These are phyloP conservation scores for Amaranthus tricolor DNA, from an alignment of 179 eudicot genomes.

Conservation along the genomic window DNA sequence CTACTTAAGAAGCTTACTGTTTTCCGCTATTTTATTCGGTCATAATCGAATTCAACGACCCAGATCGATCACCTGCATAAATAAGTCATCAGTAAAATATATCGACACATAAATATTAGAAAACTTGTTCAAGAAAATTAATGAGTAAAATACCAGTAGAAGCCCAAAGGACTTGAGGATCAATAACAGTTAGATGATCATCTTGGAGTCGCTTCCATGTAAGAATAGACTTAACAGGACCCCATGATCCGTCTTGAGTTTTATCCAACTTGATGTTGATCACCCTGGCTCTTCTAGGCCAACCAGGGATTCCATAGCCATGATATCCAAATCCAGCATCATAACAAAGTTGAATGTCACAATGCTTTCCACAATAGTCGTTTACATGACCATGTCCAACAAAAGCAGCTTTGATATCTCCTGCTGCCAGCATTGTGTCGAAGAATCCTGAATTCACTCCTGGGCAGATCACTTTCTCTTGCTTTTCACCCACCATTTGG, in stretches of 20 bases:
- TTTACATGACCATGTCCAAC: conserved; percentile 64
- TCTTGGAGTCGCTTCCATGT: conserved; percentile 67
- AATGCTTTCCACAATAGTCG: conserved; percentile 62
- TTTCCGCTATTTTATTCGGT: not conserved
- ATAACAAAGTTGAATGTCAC: conserved; percentile 55
- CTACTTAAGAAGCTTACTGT: no score
- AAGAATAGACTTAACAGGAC: conserved; percentile 51
- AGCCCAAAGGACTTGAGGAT: conserved; percentile 53
- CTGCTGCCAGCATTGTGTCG: conserved; percentile 51
- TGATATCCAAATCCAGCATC: conserved; percentile 70
- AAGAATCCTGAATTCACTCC: conserved; percentile 63
- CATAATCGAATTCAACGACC: not conserved
- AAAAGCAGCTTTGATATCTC: conserved; percentile 67
- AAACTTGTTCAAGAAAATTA: not conserved
- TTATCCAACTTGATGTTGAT: conserved; percentile 57
- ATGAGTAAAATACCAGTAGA: not conserved
- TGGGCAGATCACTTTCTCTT: conserved; percentile 56
- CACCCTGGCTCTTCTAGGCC: conserved; percentile 60
- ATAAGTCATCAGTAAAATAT: not conserved
- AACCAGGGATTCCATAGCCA: conserved; percentile 68
- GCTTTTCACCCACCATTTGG: conserved; percentile 52
- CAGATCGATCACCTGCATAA: not conserved
- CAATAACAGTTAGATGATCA: conserved; percentile 44
- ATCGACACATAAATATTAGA: not conserved
- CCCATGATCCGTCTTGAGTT: conserved; percentile 47